Evolutionary conservation across 2,329 filamentous ascomycete genomes (phyloP).

Genomic region (Scleromitrula shiraiana): DNA sequence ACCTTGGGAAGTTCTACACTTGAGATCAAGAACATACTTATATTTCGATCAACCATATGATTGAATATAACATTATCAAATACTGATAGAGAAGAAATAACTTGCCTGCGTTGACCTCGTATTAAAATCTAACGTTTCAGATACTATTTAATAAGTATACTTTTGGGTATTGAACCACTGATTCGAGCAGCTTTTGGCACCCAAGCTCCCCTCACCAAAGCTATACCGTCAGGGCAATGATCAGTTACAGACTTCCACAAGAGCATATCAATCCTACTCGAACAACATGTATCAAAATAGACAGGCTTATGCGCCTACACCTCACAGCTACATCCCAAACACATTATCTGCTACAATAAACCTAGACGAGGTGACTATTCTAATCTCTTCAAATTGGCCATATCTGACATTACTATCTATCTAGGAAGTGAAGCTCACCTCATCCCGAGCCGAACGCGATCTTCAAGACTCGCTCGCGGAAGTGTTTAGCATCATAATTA

Average conservation of each 20-base stretch:
- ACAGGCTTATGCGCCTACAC: constrained; percentile 31
- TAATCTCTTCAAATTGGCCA: neutral
- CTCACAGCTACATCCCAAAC: constrained; percentile 74
- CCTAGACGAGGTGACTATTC: constrained; percentile 68
- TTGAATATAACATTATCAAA: too few species aligned
- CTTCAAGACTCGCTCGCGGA: constrained; percentile 93
- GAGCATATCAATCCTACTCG: neutral
- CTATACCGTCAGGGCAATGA: too few species aligned
- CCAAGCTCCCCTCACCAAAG: constrained; percentile 5
- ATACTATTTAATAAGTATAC: too few species aligned
- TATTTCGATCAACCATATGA: too few species aligned
- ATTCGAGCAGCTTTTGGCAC: too few species aligned
- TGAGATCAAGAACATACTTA: too few species aligned
- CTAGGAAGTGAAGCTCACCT: constrained; percentile 86
- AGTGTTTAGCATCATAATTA: constrained; percentile 95
- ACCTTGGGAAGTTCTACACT: too few species aligned
- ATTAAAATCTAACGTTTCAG: too few species aligned
- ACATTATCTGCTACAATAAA: constrained; percentile 84
- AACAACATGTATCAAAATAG: constrained; percentile 28
- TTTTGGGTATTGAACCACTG: too few species aligned
- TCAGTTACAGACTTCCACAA: neutral
- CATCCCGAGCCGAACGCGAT: constrained; percentile 81
- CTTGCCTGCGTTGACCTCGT: too few species aligned
- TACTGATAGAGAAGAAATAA: neutral
- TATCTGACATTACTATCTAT: neutral